These are phyloP conservation scores for Mortierella sp. DNA, from an alignment of 371 early-diverging fungal genomes.

Conservation along the genomic window DNA sequence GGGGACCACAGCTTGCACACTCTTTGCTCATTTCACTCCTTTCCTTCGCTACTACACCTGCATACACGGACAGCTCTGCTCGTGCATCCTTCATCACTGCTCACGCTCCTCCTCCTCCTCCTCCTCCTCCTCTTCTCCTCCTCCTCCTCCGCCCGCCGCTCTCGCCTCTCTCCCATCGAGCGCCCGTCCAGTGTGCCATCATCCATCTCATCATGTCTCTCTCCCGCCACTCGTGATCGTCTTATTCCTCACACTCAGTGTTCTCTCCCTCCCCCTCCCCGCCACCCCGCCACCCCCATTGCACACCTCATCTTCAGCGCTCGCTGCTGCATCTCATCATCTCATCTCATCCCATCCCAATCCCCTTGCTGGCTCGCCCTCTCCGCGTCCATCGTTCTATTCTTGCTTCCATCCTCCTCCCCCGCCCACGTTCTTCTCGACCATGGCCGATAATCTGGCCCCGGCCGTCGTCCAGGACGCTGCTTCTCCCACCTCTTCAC, in stretches of 20 bases:
- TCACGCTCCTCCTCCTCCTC: neutral
- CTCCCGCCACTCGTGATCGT: slow-evolving; percentile 1
- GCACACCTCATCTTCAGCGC: neutral
- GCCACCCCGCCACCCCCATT: neutral
- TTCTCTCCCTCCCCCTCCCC: neutral
- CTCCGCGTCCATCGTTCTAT: slow-evolving; percentile 1
- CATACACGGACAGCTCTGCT: no score
- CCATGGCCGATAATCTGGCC: slow-evolving; percentile 48
- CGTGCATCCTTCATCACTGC: no score
- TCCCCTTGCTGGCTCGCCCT: neutral
- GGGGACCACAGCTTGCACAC: no score
- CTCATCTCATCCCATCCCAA: neutral
- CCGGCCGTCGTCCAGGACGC: slow-evolving; percentile 28
- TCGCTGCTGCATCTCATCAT: neutral
- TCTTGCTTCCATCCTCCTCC: slow-evolving; percentile 2
- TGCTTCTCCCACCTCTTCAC: slow-evolving; percentile 20
- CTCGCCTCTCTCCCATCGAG: neutral
- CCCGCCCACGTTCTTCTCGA: neutral
- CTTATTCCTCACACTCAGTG: neutral
- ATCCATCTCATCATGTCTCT: slow-evolving; percentile 1
- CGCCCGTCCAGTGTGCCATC: neutral
- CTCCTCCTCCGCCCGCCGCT: neutral
- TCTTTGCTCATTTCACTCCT: no score
- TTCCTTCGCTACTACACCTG: no score
- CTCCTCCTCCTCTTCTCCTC: neutral